phyloP scores from a whole-genome alignment of 495 filamentous ascomycete genomes.

The Neurospora sp. region DNA sequence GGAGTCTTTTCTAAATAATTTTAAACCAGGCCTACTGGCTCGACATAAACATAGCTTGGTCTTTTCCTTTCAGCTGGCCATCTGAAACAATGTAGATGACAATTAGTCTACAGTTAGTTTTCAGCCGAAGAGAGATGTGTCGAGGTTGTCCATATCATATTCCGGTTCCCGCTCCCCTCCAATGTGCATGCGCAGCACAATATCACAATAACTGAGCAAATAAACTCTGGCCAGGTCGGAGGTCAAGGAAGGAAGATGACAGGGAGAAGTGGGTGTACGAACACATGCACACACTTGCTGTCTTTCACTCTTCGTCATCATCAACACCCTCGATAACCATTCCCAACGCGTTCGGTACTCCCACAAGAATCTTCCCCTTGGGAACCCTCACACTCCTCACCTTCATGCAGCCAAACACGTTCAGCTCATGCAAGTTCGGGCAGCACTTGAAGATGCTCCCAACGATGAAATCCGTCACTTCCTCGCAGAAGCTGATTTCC shows the following conservation, averaged over 20 bases:
- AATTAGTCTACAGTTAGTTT: not conserved
- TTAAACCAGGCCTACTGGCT: not conserved
- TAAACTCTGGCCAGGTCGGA: too few species aligned
- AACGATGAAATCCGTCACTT: slow-evolving; percentile 63
- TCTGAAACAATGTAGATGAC: not conserved
- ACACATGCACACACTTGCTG: not conserved
- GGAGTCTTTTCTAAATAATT: not conserved
- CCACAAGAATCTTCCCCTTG: slow-evolving; percentile 63
- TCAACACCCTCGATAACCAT: slow-evolving; percentile 43
- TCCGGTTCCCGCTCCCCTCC: not conserved
- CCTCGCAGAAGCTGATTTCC: slow-evolving; percentile 68
- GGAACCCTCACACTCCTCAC: slow-evolving; percentile 62
- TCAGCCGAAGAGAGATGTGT: not conserved
- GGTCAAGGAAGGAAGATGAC: too few species aligned
- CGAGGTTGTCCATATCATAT: not conserved
- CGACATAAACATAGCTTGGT: not conserved
- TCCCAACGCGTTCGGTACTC: slow-evolving; percentile 55
- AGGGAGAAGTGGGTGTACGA: not conserved
- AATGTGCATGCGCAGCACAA: not conserved
- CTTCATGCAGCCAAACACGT: slow-evolving; percentile 79
- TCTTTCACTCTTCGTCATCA: slow-evolving; percentile 3
- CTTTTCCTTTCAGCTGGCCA: not conserved
- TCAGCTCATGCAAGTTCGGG: slow-evolving; percentile 58
- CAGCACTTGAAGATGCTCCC: slow-evolving; percentile 65
- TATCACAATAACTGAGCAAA: too few species aligned